Conservation (phyloP, 2,329 filamentous ascomycete species). For the Monilinia fructigena region DNA sequence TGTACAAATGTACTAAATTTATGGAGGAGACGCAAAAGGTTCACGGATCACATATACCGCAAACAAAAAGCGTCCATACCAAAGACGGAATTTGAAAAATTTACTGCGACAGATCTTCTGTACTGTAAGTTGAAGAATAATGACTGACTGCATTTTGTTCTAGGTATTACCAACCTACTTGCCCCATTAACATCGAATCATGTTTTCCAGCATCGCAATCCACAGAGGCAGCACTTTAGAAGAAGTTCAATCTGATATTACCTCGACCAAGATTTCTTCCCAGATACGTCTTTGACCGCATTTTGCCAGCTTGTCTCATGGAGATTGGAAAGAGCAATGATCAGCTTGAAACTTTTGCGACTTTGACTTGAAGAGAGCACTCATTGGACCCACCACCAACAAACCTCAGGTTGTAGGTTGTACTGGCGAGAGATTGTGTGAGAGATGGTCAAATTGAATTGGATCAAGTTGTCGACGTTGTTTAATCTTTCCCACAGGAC, state of each 20-base stretch:
- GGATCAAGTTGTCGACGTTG: not conserved
- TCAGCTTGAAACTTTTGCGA: no score
- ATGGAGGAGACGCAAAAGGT: not conserved
- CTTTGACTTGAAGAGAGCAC: no score
- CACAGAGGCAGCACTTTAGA: conserved; percentile 14
- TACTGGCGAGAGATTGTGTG: no score
- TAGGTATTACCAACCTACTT: conserved; percentile 39
- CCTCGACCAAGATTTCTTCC: conserved; percentile 39
- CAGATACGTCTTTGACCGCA: conserved; percentile 48
- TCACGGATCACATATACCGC: not conserved
- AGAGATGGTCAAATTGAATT: no score
- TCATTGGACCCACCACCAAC: conserved; percentile 41
- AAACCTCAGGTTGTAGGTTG: no score
- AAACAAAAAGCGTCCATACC: not conserved
- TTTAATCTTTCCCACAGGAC: conserved; percentile 30
- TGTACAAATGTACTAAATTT: not conserved
- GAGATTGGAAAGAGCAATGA: conserved; percentile 49
- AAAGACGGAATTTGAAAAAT: not conserved
- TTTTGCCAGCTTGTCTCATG: conserved; percentile 52
- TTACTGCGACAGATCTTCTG: not conserved
- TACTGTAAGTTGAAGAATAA: not conserved
- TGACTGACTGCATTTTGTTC: conserved; percentile 19
- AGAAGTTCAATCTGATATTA: conserved; percentile 33
- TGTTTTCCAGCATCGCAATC: conserved; percentile 14
- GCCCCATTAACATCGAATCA: conserved; percentile 19